Percentiles rank a stretch among this genome's conserved stretches.
These are phyloP conservation scores for Arabidopsis suecica DNA, from an alignment of 345 rosid species.

Conservation along the genomic window DNA sequence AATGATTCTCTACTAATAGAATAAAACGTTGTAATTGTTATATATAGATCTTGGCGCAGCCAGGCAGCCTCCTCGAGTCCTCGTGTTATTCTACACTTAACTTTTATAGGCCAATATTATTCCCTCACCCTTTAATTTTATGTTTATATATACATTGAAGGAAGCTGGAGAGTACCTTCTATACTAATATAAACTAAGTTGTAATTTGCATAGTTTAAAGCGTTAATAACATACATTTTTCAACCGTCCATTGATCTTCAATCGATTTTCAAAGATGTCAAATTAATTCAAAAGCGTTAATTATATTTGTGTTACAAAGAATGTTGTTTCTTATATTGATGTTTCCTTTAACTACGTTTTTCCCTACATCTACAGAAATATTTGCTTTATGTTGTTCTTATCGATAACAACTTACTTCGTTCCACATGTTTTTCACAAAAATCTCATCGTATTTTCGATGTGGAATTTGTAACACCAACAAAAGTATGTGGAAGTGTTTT, in stretches of 20 bases:
- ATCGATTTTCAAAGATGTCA: neutral
- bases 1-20: neutral
- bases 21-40: slow-evolving; percentile 5
- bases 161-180: neutral
- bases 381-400: neutral
- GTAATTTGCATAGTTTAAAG: neutral
- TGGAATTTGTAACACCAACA: neutral
- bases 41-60: slow-evolving; percentile 23
- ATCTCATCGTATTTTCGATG: neutral
- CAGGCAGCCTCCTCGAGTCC: slow-evolving; percentile 26
- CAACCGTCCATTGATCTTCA: neutral
- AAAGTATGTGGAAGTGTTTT: neutral
- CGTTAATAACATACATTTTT: neutral
- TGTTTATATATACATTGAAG: neutral
- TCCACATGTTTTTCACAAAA: no score
- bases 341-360: no score
- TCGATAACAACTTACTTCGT: neutral
- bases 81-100: slow-evolving; percentile 17
- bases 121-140: slow-evolving; percentile 6
- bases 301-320: no score
- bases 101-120: neutral
- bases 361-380: neutral
- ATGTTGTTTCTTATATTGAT: no score
- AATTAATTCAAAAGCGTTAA: no score
- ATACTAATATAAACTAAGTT: neutral